Conservation (phyloP, 2,329 filamentous ascomycete species). For the Didymosphaeria variabile region DNA sequence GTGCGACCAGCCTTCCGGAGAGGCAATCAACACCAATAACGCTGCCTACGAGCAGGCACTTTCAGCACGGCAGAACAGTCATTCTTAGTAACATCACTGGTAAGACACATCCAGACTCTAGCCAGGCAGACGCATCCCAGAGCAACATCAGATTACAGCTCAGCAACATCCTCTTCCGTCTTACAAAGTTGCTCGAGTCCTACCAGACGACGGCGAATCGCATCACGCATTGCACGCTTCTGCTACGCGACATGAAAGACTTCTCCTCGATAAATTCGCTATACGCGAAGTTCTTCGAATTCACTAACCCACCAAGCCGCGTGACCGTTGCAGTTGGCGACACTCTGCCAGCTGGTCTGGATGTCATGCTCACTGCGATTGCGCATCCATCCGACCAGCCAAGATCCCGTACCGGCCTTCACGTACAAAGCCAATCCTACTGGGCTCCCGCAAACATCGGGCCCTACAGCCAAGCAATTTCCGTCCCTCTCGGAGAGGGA, state of each 20-base stretch:
- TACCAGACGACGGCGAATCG: constrained; percentile 34
- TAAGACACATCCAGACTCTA: not conserved
- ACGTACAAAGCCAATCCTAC: constrained; percentile 93
- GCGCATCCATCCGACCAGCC: constrained; percentile 36
- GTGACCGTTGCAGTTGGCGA: constrained; percentile 83
- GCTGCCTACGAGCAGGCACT: constrained; percentile 25
- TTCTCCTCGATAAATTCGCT: constrained; percentile 78
- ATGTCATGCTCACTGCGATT: constrained; percentile 68
- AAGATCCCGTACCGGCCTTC: constrained; percentile 64
- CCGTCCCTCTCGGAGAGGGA: constrained; percentile 45
- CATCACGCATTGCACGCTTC: constrained; percentile 63
- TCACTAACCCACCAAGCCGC: constrained; percentile 83
- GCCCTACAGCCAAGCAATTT: constrained; percentile 90
- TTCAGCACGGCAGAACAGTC: not conserved
- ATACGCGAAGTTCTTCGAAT: constrained; percentile 78
- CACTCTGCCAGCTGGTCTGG: constrained; percentile 64
- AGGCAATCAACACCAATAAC: not conserved
- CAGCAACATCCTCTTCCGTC: constrained; percentile 49
- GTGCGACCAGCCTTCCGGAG: not conserved
- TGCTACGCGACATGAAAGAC: constrained; percentile 81
- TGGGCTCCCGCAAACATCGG: constrained; percentile 99
- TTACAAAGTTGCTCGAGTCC: constrained; percentile 38
- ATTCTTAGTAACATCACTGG: constrained; percentile 45
- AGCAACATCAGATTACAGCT: constrained; percentile 41
- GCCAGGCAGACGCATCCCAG: not conserved